Evolutionary conservation across 768 basidiomycete genomes (phyloP), one percentile per base, ranked within the genome.

Genomic region (Chalciporus chontae): DNA sequence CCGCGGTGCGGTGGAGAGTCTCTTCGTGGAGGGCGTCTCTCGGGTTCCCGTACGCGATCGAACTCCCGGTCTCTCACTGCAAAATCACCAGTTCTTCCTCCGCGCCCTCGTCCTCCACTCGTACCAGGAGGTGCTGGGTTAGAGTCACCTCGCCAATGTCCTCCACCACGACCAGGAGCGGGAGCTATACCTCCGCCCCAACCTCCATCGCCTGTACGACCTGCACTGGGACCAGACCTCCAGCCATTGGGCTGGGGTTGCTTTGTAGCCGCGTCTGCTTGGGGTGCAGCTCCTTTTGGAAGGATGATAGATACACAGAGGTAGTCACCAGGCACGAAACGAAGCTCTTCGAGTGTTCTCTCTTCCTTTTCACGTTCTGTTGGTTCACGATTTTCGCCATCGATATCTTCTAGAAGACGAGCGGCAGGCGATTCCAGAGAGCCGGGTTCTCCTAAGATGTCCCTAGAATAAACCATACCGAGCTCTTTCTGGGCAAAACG

Each of bases 391-490:
- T 59, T 62, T 51, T 76, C 71, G 5, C 57, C 52, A 15, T 68
- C 69, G 0, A 57, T 49, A 51, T 84, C 84, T 40, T 81, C 78
- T 18, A 83, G 67, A 3, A 90, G 73, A 3, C 84, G 77, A 0
- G 83, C 76, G 0, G 86, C 85, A 6, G 80, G 71, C 13, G 65
- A 65, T 36, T 76, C 73, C 18, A 86, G 64, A 1, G 83, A 67
- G 29, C 87, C 87, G 4, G 86, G 84, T 65, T 90, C 89, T 42
- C 88, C 88, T 3, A 90, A 78, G 55, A 91, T 86, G 68, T 91
- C 90, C 54, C 89, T 83, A 39, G 88, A 87, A 67, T 88, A 87
- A 34, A 92, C 84, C 59, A 78, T 78, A 23, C 90, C 90, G 38
- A 92, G 79, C 38, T 92, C 90, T 69, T 90, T 90, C 63, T 81